Conservation (phyloP, 352 stramenopile species). For the Pythium diclinum region DNA sequence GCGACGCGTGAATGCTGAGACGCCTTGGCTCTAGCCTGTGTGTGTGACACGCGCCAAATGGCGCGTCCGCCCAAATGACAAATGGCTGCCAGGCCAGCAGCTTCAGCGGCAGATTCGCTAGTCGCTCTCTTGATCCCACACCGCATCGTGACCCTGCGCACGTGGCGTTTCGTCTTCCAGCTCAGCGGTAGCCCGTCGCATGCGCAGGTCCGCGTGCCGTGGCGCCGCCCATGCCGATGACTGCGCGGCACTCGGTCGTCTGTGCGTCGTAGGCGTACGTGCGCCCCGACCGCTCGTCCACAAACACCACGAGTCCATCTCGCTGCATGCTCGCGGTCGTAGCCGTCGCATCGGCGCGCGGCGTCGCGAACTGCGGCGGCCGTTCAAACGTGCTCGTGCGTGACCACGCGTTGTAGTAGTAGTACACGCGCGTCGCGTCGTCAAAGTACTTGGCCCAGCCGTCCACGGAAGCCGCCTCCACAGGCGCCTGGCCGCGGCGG, state of each 20-base stretch:
- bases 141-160: not conserved
- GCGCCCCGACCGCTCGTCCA: constrained; percentile 40
- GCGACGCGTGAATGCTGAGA: not conserved
- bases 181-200: constrained; percentile 2
- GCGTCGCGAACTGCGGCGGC: constrained; percentile 41
- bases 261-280: constrained; percentile 47
- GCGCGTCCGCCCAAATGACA: not conserved
- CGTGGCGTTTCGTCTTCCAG: not conserved
- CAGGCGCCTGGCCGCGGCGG: constrained; percentile 21
- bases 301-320: constrained; percentile 30
- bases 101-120: not conserved
- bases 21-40: not conserved
- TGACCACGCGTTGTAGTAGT: constrained; percentile 61
- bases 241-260: constrained; percentile 50
- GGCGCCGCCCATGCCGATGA: constrained; percentile 1
- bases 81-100: not conserved
- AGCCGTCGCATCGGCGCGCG: constrained; percentile 28
- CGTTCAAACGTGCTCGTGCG: constrained; percentile 44
- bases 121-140: not conserved
- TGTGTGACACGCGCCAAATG: constrained; percentile 4
- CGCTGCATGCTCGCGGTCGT: constrained; percentile 5
- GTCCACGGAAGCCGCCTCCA: constrained; percentile 23
- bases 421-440: constrained; percentile 45
- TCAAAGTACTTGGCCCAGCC: constrained; percentile 64
- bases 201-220: constrained; percentile 14